phyloP scores from a whole-genome alignment of 495 filamentous ascomycete genomes.

The Trichoderma parareesei region DNA sequence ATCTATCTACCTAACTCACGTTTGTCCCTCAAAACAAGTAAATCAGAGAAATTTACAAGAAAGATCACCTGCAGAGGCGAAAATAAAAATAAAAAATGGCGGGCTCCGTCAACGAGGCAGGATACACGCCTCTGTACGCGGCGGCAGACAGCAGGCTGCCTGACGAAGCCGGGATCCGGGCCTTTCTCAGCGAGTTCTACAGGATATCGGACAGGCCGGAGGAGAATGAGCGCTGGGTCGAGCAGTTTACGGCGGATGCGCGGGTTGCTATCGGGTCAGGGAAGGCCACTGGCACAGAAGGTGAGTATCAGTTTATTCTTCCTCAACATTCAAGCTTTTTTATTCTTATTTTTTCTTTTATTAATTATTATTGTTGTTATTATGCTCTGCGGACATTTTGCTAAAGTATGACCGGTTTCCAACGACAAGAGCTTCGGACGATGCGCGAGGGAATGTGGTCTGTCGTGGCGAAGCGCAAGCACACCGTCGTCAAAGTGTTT shows the following conservation, averaged over 20 bases:
- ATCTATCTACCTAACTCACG: no score
- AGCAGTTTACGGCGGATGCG: slow-evolving; percentile 20
- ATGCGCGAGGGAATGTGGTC: slow-evolving; percentile 9
- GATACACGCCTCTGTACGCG: neutral
- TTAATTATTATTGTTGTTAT: no score
- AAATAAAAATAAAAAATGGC: neutral
- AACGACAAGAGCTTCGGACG: no score
- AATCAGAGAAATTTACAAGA: no score
- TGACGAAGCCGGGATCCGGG: slow-evolving; percentile 12
- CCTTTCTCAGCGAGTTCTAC: slow-evolving; percentile 23
- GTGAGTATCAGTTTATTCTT: slow-evolving; percentile 15
- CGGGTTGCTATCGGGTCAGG: slow-evolving; percentile 20
- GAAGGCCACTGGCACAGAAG: slow-evolving; percentile 16
- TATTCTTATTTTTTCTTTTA: no score
- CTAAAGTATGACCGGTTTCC: no score
- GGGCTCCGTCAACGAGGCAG: neutral
- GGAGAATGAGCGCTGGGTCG: slow-evolving; percentile 23
- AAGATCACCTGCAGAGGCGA: neutral
- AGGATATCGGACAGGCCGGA: slow-evolving; percentile 20
- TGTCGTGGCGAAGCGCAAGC: slow-evolving; percentile 16
- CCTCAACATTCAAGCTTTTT: neutral
- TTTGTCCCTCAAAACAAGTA: no score
- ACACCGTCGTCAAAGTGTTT: slow-evolving; percentile 19
- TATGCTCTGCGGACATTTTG: no score
- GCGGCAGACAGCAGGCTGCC: neutral